Conservation (phyloP, 495 filamentous ascomycete species). For the Xylaria nigripes region DNA sequence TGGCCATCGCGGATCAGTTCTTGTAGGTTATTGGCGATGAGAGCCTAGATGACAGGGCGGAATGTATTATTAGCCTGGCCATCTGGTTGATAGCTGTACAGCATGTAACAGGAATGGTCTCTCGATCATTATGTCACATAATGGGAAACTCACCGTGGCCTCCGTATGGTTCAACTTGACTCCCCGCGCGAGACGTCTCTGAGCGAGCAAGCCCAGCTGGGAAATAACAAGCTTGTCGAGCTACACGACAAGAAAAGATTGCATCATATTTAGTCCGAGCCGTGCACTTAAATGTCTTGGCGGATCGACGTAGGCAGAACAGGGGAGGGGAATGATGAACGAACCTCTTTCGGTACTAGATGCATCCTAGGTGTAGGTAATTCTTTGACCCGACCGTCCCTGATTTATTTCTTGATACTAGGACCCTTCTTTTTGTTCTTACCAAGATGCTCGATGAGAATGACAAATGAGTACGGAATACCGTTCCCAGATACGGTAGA, state of each 20-base stretch:
- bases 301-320: not conserved
- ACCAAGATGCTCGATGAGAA: no score
- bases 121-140: not conserved
- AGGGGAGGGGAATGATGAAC: conserved; percentile 20
- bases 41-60: conserved; percentile 47
- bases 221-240: conserved; percentile 95
- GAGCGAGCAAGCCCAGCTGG: conserved; percentile 80
- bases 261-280: not conserved
- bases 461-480: no score
- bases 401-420: no score
- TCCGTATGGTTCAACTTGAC: conserved; percentile 87
- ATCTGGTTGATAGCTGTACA: not conserved
- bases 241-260: conserved; percentile 35
- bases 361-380: conserved; percentile 45
- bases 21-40: conserved; percentile 86
- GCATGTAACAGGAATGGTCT: no score
- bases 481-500: no score
- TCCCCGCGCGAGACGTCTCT: conserved; percentile 80
- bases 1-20: conserved; percentile 97
- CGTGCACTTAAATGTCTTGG: not conserved
- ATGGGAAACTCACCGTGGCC: conserved; percentile 56
- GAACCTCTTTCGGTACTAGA: conserved; percentile 78
- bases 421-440: no score
- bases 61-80: conserved; percentile 4
- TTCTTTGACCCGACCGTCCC: no score